Evolutionary conservation across 2,329 filamentous ascomycete species (phyloP).

Genomic region (Sarocladium brachiariae): DNA sequence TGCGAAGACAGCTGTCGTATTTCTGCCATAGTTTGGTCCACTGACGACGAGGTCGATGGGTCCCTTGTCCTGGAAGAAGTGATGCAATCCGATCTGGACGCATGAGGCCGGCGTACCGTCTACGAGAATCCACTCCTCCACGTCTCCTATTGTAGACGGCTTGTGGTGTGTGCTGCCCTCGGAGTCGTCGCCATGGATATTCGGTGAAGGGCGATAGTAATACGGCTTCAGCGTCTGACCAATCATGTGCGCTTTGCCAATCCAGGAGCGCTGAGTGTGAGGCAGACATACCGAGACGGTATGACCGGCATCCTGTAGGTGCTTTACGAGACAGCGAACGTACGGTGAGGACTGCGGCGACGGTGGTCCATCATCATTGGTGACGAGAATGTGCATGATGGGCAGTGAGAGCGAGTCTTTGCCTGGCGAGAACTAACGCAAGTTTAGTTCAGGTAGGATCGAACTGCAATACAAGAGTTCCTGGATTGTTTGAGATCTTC

Average conservation of each 20-base stretch:
- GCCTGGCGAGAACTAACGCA: neutral
- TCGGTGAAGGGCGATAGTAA: slow-evolving; percentile 64
- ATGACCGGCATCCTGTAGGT: slow-evolving; percentile 70
- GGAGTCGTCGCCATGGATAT: slow-evolving; percentile 32
- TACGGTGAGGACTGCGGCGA: slow-evolving; percentile 74
- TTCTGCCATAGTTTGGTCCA: slow-evolving; percentile 78
- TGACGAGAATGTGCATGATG: slow-evolving; percentile 57
- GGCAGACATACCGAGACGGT: slow-evolving; percentile 88
- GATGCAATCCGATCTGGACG: slow-evolving; percentile 74
- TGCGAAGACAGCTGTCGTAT: slow-evolving; percentile 73
- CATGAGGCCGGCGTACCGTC: slow-evolving; percentile 77
- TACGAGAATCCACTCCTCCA: slow-evolving; percentile 75
- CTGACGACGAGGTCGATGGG: slow-evolving; percentile 71
- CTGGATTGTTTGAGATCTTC: no score
- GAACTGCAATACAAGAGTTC: no score
- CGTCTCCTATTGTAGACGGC: slow-evolving; percentile 45
- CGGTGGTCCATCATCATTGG: slow-evolving; percentile 78
- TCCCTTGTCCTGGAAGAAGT: slow-evolving; percentile 67
- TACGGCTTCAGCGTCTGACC: slow-evolving; percentile 77
- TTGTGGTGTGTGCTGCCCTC: slow-evolving; percentile 60
- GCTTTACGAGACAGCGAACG: slow-evolving; percentile 65
- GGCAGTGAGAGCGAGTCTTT: neutral
- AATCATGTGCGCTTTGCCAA: slow-evolving; percentile 95
- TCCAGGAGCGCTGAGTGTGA: slow-evolving; percentile 91
- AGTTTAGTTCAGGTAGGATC: no score